These are phyloP conservation scores for Cynara cardunculus DNA, from an alignment of 129 eudicot genomes.

Conservation along the genomic window DNA sequence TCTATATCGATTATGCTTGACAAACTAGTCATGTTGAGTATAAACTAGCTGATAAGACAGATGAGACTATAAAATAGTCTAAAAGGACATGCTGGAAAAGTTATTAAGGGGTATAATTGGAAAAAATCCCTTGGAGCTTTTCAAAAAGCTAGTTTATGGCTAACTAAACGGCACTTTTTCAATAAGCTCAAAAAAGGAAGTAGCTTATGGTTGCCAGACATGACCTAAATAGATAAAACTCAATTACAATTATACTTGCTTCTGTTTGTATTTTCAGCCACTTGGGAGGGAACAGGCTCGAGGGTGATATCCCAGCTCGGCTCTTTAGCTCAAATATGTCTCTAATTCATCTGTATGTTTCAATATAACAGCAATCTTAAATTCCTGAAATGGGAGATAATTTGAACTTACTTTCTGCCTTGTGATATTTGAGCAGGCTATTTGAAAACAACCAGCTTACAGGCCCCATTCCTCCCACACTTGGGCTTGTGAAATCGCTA, in stretches of 20 bases:
- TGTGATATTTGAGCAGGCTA: conserved; percentile 46
- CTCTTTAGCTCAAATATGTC: conserved; percentile 61
- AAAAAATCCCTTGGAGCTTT: neutral
- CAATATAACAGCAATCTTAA: neutral
- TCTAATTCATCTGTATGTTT: conserved; percentile 74
- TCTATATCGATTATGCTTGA: neutral
- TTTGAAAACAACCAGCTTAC: conserved; percentile 66
- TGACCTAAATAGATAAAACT: neutral
- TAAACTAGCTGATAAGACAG: neutral
- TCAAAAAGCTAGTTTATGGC: neutral
- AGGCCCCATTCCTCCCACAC: conserved; percentile 60
- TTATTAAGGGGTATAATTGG: neutral
- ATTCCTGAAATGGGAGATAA: neutral
- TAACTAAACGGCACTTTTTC: neutral
- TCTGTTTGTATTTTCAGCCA: conserved; percentile 55
- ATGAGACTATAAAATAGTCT: neutral
- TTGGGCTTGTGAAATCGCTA: conserved; percentile 57
- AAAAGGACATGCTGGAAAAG: neutral
- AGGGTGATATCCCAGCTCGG: conserved; percentile 59
- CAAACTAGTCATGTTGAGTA: neutral
- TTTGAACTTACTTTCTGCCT: neutral
- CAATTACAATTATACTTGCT: neutral
- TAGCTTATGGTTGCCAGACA: neutral
- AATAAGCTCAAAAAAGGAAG: neutral
- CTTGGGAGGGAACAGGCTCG: conserved; percentile 67